These are phyloP conservation scores for Echinosophora koreensis DNA, from an alignment of 306 rosid species.

Conservation along the genomic window DNA sequence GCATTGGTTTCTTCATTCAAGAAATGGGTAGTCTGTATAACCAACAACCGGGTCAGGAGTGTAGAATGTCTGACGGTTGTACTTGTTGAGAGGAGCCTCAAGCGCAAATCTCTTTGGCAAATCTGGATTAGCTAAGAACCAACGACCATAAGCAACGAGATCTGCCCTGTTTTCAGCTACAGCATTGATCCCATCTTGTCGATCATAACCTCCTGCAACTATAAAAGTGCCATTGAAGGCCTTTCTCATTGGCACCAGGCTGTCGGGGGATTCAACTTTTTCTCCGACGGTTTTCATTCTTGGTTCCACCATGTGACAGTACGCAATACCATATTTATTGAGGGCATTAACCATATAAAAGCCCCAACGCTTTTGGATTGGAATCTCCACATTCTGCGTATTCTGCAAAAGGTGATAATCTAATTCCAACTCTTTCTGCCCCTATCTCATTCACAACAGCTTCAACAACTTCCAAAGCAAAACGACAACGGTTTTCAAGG, in stretches of 20 bases:
- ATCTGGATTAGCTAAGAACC: slow-evolving; percentile 75
- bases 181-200: slow-evolving; percentile 62
- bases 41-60: slow-evolving; percentile 60
- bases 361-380: slow-evolving; percentile 59
- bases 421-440: slow-evolving; percentile 68
- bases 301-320: slow-evolving; percentile 80
- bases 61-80: slow-evolving; percentile 60
- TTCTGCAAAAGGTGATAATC: slow-evolving; percentile 68
- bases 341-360: slow-evolving; percentile 57
- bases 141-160: slow-evolving; percentile 56
- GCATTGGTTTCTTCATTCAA: slow-evolving; percentile 44
- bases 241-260: slow-evolving; percentile 65
- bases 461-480: slow-evolving; percentile 65
- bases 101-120: slow-evolving; percentile 71
- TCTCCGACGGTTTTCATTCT: slow-evolving; percentile 51
- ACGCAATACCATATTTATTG: slow-evolving; percentile 57
- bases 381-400: slow-evolving; percentile 61
- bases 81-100: slow-evolving; percentile 69
- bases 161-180: slow-evolving; percentile 57
- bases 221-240: slow-evolving; percentile 70
- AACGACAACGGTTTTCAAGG: slow-evolving; percentile 68
- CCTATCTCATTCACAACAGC: slow-evolving; percentile 67
- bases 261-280: slow-evolving; percentile 38
- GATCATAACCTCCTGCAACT: slow-evolving; percentile 62
- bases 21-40: slow-evolving; percentile 75